These are phyloP conservation scores for Henckelia pumila DNA, from an alignment of 257 asterid species.

Conservation along the genomic window DNA sequence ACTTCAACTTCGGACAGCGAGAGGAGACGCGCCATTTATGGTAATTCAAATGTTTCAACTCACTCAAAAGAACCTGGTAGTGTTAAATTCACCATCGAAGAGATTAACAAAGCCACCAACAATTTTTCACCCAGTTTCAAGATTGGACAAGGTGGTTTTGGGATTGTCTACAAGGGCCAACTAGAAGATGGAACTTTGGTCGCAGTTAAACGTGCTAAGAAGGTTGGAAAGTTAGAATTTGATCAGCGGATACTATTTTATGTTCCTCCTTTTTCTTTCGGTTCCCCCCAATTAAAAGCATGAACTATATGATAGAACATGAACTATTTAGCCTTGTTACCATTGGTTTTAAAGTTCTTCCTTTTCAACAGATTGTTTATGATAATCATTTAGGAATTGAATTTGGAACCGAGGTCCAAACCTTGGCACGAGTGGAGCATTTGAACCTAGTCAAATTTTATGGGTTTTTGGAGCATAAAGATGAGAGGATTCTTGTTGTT, in stretches of 20 bases:
- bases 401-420: slow-evolving; percentile 74
- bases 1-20: neutral
- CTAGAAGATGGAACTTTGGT: slow-evolving; percentile 75
- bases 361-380: slow-evolving; percentile 52
- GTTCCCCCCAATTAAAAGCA: neutral
- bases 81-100: slow-evolving; percentile 58
- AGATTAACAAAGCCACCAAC: slow-evolving; percentile 70
- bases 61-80: slow-evolving; percentile 46
- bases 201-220: slow-evolving; percentile 93
- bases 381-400: slow-evolving; percentile 69
- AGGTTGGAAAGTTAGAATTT: slow-evolving; percentile 39
- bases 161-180: slow-evolving; percentile 82
- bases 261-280: neutral
- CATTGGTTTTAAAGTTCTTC: neutral
- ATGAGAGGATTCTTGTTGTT: slow-evolving; percentile 81
- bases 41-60: slow-evolving; percentile 52
- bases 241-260: neutral
- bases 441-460: slow-evolving; percentile 71
- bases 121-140: slow-evolving; percentile 79
- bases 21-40: slow-evolving; percentile 38
- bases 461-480: slow-evolving; percentile 78
- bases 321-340: neutral
- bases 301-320: neutral
- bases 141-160: slow-evolving; percentile 98
- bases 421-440: slow-evolving; percentile 77